phyloP scores from a whole-genome alignment of 495 filamentous ascomycete genomes.

The Daldinia grandis region DNA sequence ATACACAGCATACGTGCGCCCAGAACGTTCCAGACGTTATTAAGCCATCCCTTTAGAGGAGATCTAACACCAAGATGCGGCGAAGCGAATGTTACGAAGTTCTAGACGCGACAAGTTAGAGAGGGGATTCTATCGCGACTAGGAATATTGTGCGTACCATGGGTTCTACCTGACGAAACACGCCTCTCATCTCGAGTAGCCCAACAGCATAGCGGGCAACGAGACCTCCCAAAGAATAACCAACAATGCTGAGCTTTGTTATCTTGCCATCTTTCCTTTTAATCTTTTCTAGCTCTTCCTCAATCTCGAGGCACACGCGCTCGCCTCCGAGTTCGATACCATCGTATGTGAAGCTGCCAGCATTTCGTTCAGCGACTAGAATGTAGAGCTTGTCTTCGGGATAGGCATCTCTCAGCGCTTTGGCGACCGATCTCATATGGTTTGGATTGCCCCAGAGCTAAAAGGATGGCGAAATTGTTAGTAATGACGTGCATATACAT shows the following conservation, averaged over 20 bases:
- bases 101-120: constrained; percentile 55
- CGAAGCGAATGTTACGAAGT: constrained; percentile 91
- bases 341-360: constrained; percentile 89
- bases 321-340: constrained; percentile 92
- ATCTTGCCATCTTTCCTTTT: constrained; percentile 71
- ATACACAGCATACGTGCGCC: constrained; percentile 78
- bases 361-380: constrained; percentile 79
- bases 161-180: constrained; percentile 79
- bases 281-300: constrained; percentile 77
- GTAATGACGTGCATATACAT: constrained; percentile 28
- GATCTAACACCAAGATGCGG: constrained; percentile 89
- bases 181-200: constrained; percentile 78
- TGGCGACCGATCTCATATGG: constrained; percentile 78
- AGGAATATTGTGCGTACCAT: constrained; percentile 59
- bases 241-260: constrained; percentile 82
- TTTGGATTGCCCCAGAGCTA: constrained; percentile 93
- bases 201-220: constrained; percentile 89
- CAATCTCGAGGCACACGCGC: constrained; percentile 86
- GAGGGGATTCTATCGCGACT: not conserved
- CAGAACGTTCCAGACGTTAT: constrained; percentile 79
- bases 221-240: constrained; percentile 89
- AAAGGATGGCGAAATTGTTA: constrained; percentile 18
- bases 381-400: constrained; percentile 73
- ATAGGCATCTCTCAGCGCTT: constrained; percentile 70
- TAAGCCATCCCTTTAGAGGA: constrained; percentile 71